Evolutionary conservation across 106 monocot genomes (phyloP).

Genomic region (Agapanthus africanus): DNA sequence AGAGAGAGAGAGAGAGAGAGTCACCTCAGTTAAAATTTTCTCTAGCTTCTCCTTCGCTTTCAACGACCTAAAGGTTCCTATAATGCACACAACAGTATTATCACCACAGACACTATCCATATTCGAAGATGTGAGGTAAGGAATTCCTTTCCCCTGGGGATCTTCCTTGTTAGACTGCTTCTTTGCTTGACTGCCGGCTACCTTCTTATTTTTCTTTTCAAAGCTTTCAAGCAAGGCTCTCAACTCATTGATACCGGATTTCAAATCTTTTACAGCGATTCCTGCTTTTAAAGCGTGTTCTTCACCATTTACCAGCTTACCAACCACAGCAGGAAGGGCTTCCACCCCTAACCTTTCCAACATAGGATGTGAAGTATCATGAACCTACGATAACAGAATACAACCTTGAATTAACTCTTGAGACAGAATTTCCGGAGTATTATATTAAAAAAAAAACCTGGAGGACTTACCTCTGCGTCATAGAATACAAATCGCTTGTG

Average conservation of each 20-base stretch:
- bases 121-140: constrained; percentile 52
- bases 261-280: constrained; percentile 71
- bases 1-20: constrained; percentile 1
- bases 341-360: constrained; percentile 60
- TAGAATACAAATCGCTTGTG: constrained; percentile 57
- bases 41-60: constrained; percentile 56
- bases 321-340: constrained; percentile 68
- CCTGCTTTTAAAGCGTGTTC: constrained; percentile 45
- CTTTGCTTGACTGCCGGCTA: constrained; percentile 34
- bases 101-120: constrained; percentile 60
- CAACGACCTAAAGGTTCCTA: constrained; percentile 66
- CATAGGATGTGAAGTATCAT: constrained; percentile 48
- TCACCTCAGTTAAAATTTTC: constrained; percentile 46
- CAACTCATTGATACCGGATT: constrained; percentile 61
- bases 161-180: constrained; percentile 21
- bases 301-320: constrained; percentile 56
- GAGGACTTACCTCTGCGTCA: constrained; percentile 85
- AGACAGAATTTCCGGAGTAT: neutral
- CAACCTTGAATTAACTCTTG: neutral
- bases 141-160: constrained; percentile 15
- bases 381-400: constrained; percentile 39
- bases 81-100: constrained; percentile 51
- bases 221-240: constrained; percentile 61
- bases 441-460: neutral
- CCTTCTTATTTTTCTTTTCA: constrained; percentile 73